Conservation (phyloP, 306 rosid species). For the Acmispon strigosus region DNA sequence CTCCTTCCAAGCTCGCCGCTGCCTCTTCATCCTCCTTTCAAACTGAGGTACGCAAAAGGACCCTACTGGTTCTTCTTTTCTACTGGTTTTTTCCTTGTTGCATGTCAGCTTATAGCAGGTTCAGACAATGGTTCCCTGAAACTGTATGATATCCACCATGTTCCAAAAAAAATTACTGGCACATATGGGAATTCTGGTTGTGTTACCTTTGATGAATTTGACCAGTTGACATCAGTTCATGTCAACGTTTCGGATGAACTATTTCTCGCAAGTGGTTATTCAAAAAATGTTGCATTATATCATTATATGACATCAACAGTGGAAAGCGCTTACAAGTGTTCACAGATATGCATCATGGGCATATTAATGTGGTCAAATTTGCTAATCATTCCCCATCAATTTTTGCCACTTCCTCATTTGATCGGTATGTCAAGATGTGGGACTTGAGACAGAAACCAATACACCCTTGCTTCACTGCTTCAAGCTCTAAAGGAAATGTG, state of each 20-base stretch:
- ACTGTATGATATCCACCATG: constrained; percentile 54
- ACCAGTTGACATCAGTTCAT: constrained; percentile 83
- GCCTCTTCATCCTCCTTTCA: no score
- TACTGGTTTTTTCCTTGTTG: constrained; percentile 19
- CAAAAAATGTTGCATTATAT: constrained; percentile 78
- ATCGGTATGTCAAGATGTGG: constrained; percentile 83
- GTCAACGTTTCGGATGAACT: constrained; percentile 70
- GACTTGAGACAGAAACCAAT: constrained; percentile 79
- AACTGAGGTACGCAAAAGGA: no score
- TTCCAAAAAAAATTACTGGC: constrained; percentile 29
- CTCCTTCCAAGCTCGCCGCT: no score
- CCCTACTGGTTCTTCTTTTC: no score
- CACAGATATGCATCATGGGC: constrained; percentile 76
- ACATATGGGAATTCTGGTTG: constrained; percentile 34
- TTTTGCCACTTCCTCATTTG: constrained; percentile 81
- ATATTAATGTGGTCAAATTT: constrained; percentile 74
- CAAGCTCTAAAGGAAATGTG: constrained; percentile 78
- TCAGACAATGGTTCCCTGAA: constrained; percentile 81
- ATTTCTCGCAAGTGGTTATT: constrained; percentile 85
- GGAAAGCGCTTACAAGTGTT: constrained; percentile 66
- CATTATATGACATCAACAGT: constrained; percentile 60
- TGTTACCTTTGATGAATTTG: constrained; percentile 64
- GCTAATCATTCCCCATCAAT: constrained; percentile 77
- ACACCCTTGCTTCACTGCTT: constrained; percentile 61
- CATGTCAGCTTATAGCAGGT: constrained; percentile 82